Conservation (phyloP, 169 alveolate species). For the Blepharisma undulans region DNA sequence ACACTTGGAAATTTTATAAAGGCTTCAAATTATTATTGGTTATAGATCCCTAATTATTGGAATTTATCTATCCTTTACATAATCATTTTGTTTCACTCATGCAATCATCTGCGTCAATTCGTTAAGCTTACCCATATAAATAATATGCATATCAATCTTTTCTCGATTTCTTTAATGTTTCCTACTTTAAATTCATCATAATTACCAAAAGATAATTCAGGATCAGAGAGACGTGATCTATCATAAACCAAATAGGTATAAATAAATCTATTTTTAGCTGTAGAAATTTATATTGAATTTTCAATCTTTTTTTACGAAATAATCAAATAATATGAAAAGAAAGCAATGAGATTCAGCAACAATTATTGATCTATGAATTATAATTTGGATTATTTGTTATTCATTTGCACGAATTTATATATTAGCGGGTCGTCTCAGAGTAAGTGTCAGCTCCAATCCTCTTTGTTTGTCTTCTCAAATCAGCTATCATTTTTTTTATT, state of each 20-base stretch:
- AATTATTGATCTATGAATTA: too few species aligned
- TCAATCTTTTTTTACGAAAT: too few species aligned
- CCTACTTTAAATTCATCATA: not conserved
- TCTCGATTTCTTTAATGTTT: too few species aligned
- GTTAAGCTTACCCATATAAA: not conserved
- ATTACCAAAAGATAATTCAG: too few species aligned
- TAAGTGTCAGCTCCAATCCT: not conserved
- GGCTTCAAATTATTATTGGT: too few species aligned
- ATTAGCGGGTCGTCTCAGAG: not conserved
- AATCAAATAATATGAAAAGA: too few species aligned
- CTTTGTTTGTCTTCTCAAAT: not conserved
- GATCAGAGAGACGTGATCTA: too few species aligned
- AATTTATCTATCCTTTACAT: not conserved
- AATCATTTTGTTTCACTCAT: not conserved
- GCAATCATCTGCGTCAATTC: not conserved
- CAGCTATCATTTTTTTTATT: not conserved
- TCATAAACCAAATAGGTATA: too few species aligned
- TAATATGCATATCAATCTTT: not conserved
- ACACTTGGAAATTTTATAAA: too few species aligned
- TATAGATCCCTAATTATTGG: not conserved
- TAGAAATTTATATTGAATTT: too few species aligned
- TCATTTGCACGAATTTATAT: too few species aligned
- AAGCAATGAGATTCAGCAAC: not conserved
- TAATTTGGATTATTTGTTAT: not conserved
- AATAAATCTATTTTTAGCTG: too few species aligned